phyloP scores from a whole-genome alignment of 2,329 filamentous ascomycete genomes.

The Aspergillus sp. region DNA sequence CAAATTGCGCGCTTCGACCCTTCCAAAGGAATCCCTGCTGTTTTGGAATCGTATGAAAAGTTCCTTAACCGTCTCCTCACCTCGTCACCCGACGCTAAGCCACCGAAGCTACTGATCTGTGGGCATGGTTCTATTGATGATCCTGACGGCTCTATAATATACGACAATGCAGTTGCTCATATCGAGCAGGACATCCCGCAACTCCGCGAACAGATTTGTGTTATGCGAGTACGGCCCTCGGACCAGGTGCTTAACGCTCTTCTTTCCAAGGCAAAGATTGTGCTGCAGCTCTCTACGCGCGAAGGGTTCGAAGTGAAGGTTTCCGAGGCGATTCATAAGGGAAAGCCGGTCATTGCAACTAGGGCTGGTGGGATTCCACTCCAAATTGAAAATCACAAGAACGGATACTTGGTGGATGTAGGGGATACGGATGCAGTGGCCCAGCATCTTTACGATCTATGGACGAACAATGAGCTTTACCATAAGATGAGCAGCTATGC shows the following conservation, averaged over 20 bases:
- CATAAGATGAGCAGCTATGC: constrained; percentile 63
- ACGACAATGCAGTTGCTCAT: constrained; percentile 65
- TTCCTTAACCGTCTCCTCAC: constrained; percentile 59
- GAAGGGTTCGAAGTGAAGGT: constrained; percentile 88
- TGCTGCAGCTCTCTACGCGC: constrained; percentile 72
- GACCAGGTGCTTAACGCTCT: constrained; percentile 77
- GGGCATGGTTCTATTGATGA: constrained; percentile 79
- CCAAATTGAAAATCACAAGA: constrained; percentile 67
- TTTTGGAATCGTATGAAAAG: constrained; percentile 70
- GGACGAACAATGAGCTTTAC: constrained; percentile 61
- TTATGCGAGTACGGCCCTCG: constrained; percentile 71
- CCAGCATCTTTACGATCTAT: constrained; percentile 60
- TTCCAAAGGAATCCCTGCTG: constrained; percentile 74
- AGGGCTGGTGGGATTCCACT: constrained; percentile 74
- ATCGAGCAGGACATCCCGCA: constrained; percentile 61
- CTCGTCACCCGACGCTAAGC: constrained; percentile 46
- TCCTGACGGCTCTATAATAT: constrained; percentile 68
- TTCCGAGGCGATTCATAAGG: constrained; percentile 75
- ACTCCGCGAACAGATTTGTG: constrained; percentile 61
- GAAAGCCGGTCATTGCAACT: constrained; percentile 71
- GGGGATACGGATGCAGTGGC: constrained; percentile 69
- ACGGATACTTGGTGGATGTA: constrained; percentile 69
- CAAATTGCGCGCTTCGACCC: constrained; percentile 82
- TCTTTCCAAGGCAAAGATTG: constrained; percentile 66
- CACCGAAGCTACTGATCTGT: constrained; percentile 68